Evolutionary conservation across 2,329 filamentous ascomycete genomes (phyloP).

Genomic region (Hirsutella minnesotensis): DNA sequence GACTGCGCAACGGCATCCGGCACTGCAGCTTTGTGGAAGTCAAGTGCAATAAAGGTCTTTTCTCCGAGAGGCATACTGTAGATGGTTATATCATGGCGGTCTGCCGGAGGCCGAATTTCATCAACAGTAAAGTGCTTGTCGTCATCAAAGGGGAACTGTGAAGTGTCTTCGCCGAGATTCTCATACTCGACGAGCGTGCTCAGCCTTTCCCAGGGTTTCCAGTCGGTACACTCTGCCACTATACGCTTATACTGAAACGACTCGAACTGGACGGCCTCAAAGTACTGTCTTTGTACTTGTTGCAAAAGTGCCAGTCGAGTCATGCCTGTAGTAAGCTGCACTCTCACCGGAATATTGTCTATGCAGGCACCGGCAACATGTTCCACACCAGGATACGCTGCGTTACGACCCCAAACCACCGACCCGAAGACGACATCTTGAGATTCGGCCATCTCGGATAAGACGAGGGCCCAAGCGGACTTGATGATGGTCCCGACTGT

Average conservation of each 20-base stretch:
- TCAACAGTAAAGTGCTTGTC: neutral
- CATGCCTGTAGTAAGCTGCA: neutral
- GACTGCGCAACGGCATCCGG: neutral
- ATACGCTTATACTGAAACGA: conserved; percentile 1
- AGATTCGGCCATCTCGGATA: neutral
- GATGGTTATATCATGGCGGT: conserved; percentile 2
- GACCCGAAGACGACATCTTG: neutral
- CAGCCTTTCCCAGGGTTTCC: conserved; percentile 3
- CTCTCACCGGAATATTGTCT: neutral
- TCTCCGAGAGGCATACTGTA: conserved; percentile 1
- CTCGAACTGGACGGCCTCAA: neutral
- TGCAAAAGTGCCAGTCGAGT: conserved; percentile 1
- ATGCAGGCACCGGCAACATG: neutral
- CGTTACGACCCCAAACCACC: neutral
- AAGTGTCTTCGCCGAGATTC: conserved; percentile 2
- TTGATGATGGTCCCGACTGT: neutral
- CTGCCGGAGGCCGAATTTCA: conserved; percentile 2
- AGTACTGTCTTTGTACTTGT: neutral
- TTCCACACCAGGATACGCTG: neutral
- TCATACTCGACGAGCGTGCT: conserved; percentile 3
- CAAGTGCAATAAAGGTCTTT: conserved; percentile 1
- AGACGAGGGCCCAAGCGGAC: neutral
- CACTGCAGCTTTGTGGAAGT: conserved; percentile 1
- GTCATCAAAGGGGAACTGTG: neutral
- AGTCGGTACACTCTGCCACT: conserved; percentile 1